Conservation (phyloP, 2,329 filamentous ascomycete genomes). For the Myotisia sp. region DNA sequence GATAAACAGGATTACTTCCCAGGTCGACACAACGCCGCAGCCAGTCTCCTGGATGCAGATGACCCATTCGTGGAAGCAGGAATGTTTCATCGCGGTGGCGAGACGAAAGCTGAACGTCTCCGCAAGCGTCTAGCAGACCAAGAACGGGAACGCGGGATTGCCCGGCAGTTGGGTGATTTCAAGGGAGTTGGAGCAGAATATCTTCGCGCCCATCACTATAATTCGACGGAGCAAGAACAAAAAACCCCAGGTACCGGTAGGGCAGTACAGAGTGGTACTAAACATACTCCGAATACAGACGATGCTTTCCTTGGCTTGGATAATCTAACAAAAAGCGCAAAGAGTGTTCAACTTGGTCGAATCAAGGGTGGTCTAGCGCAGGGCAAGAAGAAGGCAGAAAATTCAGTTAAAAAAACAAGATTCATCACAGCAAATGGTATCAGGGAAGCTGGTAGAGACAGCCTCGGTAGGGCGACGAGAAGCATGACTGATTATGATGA, state of each 20-base stretch:
- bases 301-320: conserved; percentile 15
- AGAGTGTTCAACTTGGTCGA: conserved; percentile 28
- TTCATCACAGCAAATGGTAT: conserved; percentile 68
- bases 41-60: conserved; percentile 28
- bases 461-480: conserved; percentile 42
- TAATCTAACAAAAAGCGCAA: conserved; percentile 22
- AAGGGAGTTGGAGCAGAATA: conserved; percentile 31
- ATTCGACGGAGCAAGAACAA: conserved; percentile 5
- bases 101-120: conserved; percentile 30
- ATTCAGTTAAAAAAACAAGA: conserved; percentile 51
- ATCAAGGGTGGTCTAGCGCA: conserved; percentile 12
- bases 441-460: conserved; percentile 60
- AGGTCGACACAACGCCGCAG: conserved; percentile 20
- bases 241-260: background rate
- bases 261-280: background rate
- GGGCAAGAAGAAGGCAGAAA: background rate
- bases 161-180: conserved; percentile 25
- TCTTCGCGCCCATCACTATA: conserved; percentile 24
- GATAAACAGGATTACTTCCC: background rate
- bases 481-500: conserved; percentile 37
- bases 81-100: conserved; percentile 23
- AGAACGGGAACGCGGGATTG: conserved; percentile 33
- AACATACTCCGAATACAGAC: background rate
- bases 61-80: conserved; percentile 30
- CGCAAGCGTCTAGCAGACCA: conserved; percentile 30